These are phyloP conservation scores for Vigna angularis DNA, from an alignment of 306 rosid genomes.

Conservation along the genomic window DNA sequence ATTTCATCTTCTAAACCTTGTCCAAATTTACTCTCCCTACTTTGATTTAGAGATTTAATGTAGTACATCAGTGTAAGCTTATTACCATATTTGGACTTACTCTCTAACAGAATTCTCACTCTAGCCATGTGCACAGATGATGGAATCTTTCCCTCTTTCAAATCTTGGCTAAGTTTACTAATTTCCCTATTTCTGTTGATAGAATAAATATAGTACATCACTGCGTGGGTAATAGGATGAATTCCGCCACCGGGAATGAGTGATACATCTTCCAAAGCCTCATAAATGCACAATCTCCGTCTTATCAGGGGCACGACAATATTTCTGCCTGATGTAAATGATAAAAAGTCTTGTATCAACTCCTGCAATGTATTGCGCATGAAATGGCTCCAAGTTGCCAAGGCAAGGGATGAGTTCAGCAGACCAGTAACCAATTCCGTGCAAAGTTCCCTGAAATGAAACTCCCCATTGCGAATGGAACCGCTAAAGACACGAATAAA, in stretches of 20 bases:
- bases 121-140: too few species aligned
- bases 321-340: neutral
- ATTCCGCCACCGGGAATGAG: neutral
- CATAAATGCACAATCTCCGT: neutral
- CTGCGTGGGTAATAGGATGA: neutral
- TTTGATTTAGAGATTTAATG: too few species aligned
- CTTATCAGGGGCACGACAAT: neutral
- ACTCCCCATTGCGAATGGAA: conserved; percentile 52
- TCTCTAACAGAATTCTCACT: too few species aligned
- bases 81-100: too few species aligned
- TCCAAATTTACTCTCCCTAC: too few species aligned
- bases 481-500: conserved; percentile 58
- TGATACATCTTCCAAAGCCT: neutral
- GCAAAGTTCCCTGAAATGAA: conserved; percentile 67
- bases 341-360: conserved; percentile 42
- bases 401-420: neutral
- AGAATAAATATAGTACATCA: neutral
- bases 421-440: conserved; percentile 56
- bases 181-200: neutral
- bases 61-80: too few species aligned
- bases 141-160: neutral
- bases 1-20: neutral
- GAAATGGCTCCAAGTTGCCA: conserved; percentile 17
- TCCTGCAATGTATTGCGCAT: conserved; percentile 54
- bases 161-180: neutral